Evolutionary conservation across 352 stramenopile species (phyloP).

Genomic region (Elongisporangium undulatum): DNA sequence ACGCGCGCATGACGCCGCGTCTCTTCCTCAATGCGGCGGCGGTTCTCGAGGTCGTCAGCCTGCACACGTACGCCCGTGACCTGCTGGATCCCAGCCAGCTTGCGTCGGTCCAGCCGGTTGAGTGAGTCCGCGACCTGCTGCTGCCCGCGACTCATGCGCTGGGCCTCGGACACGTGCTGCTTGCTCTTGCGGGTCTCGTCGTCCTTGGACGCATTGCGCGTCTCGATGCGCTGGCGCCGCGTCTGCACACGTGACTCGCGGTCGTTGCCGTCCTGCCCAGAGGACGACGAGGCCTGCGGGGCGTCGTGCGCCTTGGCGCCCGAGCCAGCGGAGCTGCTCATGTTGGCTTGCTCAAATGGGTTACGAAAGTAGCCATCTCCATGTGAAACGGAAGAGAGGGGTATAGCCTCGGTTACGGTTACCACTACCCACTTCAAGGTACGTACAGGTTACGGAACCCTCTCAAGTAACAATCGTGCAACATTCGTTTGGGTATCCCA

Average conservation of each 20-base stretch:
- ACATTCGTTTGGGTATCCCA: background rate
- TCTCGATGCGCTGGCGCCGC: constrained; percentile 68
- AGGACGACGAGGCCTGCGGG: background rate
- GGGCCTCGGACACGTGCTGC: constrained; percentile 50
- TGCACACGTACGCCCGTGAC: constrained; percentile 90
- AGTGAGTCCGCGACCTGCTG: constrained; percentile 77
- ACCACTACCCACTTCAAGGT: background rate
- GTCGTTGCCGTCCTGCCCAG: constrained; percentile 26
- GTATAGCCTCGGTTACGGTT: background rate
- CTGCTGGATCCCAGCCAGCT: constrained; percentile 79
- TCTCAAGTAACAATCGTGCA: background rate
- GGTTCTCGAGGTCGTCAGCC: constrained; percentile 88
- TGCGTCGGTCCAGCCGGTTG: constrained; percentile 71
- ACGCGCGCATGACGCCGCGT: constrained; percentile 81
- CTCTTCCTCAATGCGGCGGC: constrained; percentile 88
- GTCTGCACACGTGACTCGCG: constrained; percentile 59
- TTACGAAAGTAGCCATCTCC: background rate
- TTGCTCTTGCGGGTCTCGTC: constrained; percentile 76
- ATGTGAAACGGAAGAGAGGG: background rate
- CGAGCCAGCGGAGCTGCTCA: background rate
- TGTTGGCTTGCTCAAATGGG: background rate
- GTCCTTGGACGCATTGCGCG: constrained; percentile 73
- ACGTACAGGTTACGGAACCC: background rate
- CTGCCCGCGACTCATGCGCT: constrained; percentile 62
- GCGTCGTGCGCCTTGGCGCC: background rate